Evolutionary conservation across 805 yeast species (phyloP), one percentile per base, ranked within the genome.

Genomic region (Barnettozyma pratensis): DNA sequence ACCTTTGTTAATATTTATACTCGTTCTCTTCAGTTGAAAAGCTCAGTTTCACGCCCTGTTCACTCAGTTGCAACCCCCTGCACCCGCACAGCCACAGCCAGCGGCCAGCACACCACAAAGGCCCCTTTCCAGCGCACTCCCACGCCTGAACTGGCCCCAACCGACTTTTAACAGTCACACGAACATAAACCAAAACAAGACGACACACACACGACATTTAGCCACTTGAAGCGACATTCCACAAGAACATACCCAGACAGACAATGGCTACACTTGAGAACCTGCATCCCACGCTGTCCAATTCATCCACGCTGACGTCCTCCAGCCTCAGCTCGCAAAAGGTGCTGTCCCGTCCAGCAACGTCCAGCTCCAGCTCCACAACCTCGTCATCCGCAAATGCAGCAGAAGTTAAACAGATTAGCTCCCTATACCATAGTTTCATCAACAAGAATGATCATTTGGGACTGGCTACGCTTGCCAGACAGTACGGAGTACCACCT

Each of bases 401-500:
- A 14, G 32, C 40, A 2, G 32, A 29, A 12, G 42, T 28, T 5
- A 44, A 37, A 36, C 41, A 40, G 14, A 27, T 47, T 14, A 73
- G 83, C 41, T 72, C 73, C 27, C 69, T 81, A 27, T 80, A 87
- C 54, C 73, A 79, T 39, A 68, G 72, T 39, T 81, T 80, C 56
- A 64, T 90, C 5, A 70, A 68, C 42, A 71, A 73, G 14, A 79
- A 78, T 49, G 86, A 91, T 60, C 83, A 83, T 49, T 81, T 83
- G 42, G 87, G 90, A 0, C 67, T 91, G 42, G 95, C 97, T 1
- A 71, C 80, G 54, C 66, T 91, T 6, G 92, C 96, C 5, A 75
- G 96, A 53, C 90, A 84, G 55, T 72, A 81, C 48, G 97, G 98
- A 4, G 72, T 90, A 29, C 97, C 97, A 1, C 92, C 96, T 1